Evolutionary conservation across 1,139 yeast species (phyloP).

Genomic region (Lodderomyces oxycetoniae): DNA sequence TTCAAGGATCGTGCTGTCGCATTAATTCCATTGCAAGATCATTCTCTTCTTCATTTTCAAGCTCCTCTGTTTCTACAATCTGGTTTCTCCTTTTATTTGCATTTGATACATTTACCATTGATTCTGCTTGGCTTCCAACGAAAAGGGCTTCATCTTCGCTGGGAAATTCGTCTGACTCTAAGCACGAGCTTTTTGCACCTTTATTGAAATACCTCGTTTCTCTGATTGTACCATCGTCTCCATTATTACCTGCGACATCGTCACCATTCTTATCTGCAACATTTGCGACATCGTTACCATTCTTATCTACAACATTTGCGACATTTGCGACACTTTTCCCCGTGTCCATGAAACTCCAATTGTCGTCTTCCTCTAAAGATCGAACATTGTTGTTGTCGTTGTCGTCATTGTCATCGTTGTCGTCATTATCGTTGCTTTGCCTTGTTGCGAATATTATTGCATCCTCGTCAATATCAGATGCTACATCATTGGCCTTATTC

Average conservation of each 20-base stretch:
- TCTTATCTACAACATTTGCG: neutral
- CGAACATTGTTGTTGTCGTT: too few species aligned
- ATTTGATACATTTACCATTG: slow-evolving; percentile 1
- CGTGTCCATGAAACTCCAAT: slow-evolving; percentile 30
- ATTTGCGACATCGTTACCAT: too few species aligned
- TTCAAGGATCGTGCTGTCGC: slow-evolving; percentile 24
- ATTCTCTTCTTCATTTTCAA: slow-evolving; percentile 15
- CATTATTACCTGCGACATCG: too few species aligned
- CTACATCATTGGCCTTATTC: slow-evolving; percentile 1
- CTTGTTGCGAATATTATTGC: neutral
- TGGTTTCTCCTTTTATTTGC: slow-evolving; percentile 12
- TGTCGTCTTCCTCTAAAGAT: slow-evolving; percentile 11
- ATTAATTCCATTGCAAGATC: slow-evolving; percentile 34
- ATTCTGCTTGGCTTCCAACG: slow-evolving; percentile 1
- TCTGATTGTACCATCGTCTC: too few species aligned
- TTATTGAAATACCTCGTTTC: too few species aligned
- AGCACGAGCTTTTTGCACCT: too few species aligned
- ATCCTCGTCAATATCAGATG: slow-evolving; percentile 18
- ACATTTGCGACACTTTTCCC: neutral
- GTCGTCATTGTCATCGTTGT: too few species aligned
- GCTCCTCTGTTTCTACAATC: neutral
- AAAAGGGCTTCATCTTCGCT: slow-evolving; percentile 17
- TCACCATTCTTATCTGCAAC: slow-evolving; percentile 2
- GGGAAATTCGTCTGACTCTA: slow-evolving; percentile 17
- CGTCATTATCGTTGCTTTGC: slow-evolving; percentile 1